Evolutionary conservation across 2,329 filamentous ascomycete genomes (phyloP).

Genomic region (Cryphonectria japonica): DNA sequence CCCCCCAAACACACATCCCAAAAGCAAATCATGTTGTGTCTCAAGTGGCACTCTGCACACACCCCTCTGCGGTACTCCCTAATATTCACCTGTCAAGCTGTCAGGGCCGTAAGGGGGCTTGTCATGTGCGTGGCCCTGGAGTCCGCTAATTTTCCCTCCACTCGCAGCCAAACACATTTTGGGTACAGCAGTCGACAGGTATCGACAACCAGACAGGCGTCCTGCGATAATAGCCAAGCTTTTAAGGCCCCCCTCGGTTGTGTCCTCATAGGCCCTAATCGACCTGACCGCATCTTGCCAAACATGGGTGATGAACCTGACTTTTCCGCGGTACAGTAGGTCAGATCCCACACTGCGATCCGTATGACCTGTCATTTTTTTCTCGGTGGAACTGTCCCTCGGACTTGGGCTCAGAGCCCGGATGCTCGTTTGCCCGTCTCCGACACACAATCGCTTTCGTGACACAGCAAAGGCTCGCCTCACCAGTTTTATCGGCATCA

Average conservation of each 20-base stretch:
- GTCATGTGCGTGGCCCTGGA: constrained; percentile 3
- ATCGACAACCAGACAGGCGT: background rate
- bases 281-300: constrained; percentile 21
- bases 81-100: constrained; percentile 11
- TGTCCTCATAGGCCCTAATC: background rate
- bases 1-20: background rate
- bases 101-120: background rate
- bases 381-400: constrained; percentile 6
- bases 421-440: background rate
- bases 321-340: constrained; percentile 21
- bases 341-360: constrained; percentile 24
- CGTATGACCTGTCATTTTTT: constrained; percentile 25
- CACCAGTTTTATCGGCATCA: background rate
- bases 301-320: constrained; percentile 11
- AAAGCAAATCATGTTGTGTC: background rate
- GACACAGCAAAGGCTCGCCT: background rate
- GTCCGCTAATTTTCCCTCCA: background rate
- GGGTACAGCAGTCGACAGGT: background rate
- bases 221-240: background rate
- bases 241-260: background rate
- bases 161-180: constrained; percentile 1
- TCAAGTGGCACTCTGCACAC: constrained; percentile 7
- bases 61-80: constrained; percentile 4
- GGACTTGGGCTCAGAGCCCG: constrained; percentile 13
- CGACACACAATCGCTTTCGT: background rate